These are phyloP conservation scores for Glaciozyma antarctica DNA, from an alignment of 768 basidiomycete species.

Conservation along the genomic window DNA sequence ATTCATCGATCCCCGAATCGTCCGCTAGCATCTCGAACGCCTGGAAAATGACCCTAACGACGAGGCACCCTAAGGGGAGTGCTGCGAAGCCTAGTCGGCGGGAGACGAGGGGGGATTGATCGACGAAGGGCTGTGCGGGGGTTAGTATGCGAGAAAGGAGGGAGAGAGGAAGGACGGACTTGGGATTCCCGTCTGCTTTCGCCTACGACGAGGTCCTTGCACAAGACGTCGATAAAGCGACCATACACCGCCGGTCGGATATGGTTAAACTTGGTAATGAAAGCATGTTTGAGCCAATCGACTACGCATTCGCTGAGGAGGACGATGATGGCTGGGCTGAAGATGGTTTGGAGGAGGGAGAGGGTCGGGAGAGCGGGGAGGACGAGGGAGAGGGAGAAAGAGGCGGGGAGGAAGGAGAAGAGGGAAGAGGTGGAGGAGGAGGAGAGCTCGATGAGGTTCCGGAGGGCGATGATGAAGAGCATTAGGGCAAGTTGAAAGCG, in stretches of 20 bases:
- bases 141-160: not conserved
- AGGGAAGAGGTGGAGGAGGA: slow-evolving; percentile 74
- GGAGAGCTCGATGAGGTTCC: slow-evolving; percentile 87
- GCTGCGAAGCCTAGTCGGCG: slow-evolving; percentile 89
- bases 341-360: slow-evolving; percentile 54
- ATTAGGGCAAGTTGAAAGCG: slow-evolving; percentile 85
- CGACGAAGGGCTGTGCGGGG: slow-evolving; percentile 60
- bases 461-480: slow-evolving; percentile 80
- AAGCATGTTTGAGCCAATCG: slow-evolving; percentile 98
- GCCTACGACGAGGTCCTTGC: slow-evolving; percentile 73
- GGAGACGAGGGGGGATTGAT: slow-evolving; percentile 89
- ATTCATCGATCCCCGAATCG: slow-evolving; percentile 33
- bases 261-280: slow-evolving; percentile 99
- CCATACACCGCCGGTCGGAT: slow-evolving; percentile 92
- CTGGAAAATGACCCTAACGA: slow-evolving; percentile 42
- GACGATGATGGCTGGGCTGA: slow-evolving; percentile 85
- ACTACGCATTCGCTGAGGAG: slow-evolving; percentile 85
- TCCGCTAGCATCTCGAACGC: slow-evolving; percentile 41
- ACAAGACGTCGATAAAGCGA: slow-evolving; percentile 87
- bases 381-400: slow-evolving; percentile 23
- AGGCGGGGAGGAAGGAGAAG: slow-evolving; percentile 58
- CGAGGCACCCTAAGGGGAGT: slow-evolving; percentile 75
- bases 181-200: slow-evolving; percentile 61
- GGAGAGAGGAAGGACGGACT: slow-evolving; percentile 41
- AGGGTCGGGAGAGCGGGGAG: slow-evolving; percentile 32